Base-by-base conservation (phyloP, 1,139 yeast genomes). In the Saccharomyces hybrid region DNA sequence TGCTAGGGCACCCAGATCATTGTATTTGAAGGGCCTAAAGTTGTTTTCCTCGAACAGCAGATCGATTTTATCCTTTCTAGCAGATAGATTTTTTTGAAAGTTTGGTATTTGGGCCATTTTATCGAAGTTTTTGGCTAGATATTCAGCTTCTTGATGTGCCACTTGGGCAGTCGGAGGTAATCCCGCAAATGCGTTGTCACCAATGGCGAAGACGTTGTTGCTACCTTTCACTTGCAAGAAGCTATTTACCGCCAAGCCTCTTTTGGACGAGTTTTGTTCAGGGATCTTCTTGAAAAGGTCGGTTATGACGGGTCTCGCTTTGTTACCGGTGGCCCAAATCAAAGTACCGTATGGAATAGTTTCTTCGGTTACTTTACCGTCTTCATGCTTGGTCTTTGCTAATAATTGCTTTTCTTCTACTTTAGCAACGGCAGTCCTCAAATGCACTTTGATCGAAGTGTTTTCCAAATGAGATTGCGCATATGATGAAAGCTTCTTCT, bases 271-370 rank as follows among this genome's bases (percentile, higher is more conserved):
- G 70, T 80, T 82, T 77, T 91, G 98, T 63, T 85, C 96, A 51
- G 90, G 93, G 64, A 91, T 79, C 74, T 83, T 82, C 59, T 82
- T 73, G 71, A 85, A 81, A 65, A 91, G 77, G 68, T 84, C 82
- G 58, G 85, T 80, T 57, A 86, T 78, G 60, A 91, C 78, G 55
- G 84, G 81, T 75, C 97, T 85, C 60, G 91, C 90, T 64, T 93
- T 90, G 75, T 90, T 90, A 76, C 98, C 98, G 54, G 97, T 91
- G 59, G 97, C 97, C 98, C 98, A 91, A 64, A 91, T 93, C 67
- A 91, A 81, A 71, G 90, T 78, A 69, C 98, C 98, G 71, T 90
- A 91, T 57, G 97, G 97, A 68, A 91, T 78, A 60, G 80, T 86
- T 50, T 80, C 77, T 79, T 71, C 75, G 20, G 69, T 66, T 42